Conservation (phyloP, 805 yeast genomes). For the Teunomyces pallodes region DNA sequence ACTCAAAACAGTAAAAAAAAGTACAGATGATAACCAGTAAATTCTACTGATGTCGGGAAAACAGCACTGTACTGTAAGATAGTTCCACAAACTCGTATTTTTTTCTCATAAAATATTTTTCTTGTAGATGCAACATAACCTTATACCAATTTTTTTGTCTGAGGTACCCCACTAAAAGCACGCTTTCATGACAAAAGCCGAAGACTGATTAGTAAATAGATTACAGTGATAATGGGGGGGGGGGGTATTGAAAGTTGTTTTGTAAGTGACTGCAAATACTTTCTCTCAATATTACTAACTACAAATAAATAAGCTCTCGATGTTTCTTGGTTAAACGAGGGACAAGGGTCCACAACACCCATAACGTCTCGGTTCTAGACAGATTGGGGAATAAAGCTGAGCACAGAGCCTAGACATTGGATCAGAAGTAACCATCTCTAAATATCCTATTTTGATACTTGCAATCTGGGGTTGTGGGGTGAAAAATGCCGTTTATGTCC, state of each 20-base stretch:
- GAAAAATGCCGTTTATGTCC: neutral
- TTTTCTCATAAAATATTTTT: neutral
- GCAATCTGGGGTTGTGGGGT: slow-evolving; percentile 3
- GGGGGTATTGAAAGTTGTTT: too few species aligned
- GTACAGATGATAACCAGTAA: neutral
- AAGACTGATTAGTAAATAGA: neutral
- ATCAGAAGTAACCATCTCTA: too few species aligned
- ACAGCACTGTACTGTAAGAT: neutral
- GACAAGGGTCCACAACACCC: too few species aligned
- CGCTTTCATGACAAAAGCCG: neutral
- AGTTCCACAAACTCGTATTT: neutral
- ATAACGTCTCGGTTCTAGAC: too few species aligned
- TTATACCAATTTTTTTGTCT: neutral
- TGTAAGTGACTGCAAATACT: too few species aligned
- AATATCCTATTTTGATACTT: neutral
- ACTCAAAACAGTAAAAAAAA: neutral
- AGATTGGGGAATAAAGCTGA: too few species aligned
- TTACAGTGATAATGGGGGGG: too few species aligned
- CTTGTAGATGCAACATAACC: neutral
- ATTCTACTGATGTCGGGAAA: neutral
- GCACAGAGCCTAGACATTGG: too few species aligned
- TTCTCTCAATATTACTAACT: too few species aligned
- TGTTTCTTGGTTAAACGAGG: too few species aligned
- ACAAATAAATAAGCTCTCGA: too few species aligned
- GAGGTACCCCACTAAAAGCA: neutral